Percentiles rank a stretch among this genome's conserved stretches.
Conservation (phyloP, 169 alveolate species). For the Cyclospora cayetanensis region DNA sequence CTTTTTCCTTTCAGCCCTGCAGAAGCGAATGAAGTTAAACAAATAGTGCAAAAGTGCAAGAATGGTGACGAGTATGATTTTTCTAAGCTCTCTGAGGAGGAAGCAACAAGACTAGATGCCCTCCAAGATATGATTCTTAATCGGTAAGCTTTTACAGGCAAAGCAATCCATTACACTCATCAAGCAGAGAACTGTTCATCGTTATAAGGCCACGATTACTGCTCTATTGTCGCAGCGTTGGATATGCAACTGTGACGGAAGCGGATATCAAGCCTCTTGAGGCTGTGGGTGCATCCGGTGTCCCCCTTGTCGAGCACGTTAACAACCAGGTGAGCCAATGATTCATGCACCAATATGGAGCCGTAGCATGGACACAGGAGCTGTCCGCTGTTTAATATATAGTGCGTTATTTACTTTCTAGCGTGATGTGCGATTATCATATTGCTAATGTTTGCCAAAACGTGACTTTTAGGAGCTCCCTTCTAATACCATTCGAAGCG, state of each 20-base stretch:
- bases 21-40: constrained; percentile 60
- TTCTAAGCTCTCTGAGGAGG: constrained; percentile 53
- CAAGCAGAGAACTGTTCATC: not conserved
- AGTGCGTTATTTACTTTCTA: too few relatives aligned
- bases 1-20: constrained; percentile 5
- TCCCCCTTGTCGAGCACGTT: constrained; percentile 49
- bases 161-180: too few relatives aligned
- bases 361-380: too few relatives aligned
- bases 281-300: constrained; percentile 20
- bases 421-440: too few relatives aligned
- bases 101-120: constrained; percentile 15
- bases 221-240: constrained; percentile 51
- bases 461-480: too few relatives aligned
- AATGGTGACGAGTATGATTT: constrained; percentile 50
- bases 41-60: constrained; percentile 56
- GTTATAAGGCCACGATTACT: too few relatives aligned
- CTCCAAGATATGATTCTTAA: not conserved
- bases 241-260: constrained; percentile 48
- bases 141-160: constrained; percentile 4
- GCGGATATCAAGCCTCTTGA: constrained; percentile 37
- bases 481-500: too few relatives aligned
- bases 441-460: too few relatives aligned
- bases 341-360: not conserved
- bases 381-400: too few relatives aligned
- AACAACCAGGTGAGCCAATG: constrained; percentile 55